Conservation (phyloP, 2,329 filamentous ascomycete genomes). For the Davidsoniella australis region DNA sequence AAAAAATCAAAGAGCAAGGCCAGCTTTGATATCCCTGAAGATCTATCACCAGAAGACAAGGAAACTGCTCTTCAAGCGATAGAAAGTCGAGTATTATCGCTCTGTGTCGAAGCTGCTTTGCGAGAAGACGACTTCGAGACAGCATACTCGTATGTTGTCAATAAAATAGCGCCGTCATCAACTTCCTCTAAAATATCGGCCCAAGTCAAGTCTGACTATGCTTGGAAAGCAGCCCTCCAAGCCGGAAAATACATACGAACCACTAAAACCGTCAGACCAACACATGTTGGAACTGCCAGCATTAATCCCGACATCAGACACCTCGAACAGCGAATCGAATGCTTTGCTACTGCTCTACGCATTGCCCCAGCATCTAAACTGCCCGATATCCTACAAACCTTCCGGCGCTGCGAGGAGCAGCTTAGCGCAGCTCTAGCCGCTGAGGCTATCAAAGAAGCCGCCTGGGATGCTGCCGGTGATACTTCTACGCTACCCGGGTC, state of each 20-base stretch:
- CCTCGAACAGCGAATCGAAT: conserved; percentile 66
- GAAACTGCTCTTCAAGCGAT: conserved; percentile 23
- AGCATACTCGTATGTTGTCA: conserved; percentile 68
- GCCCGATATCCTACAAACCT: conserved; percentile 58
- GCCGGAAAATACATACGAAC: conserved; percentile 58
- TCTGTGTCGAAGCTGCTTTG: conserved; percentile 65
- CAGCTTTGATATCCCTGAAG: conserved; percentile 12
- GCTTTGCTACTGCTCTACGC: conserved; percentile 56
- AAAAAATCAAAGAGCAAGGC: conserved; percentile 4
- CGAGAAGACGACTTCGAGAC: conserved; percentile 70
- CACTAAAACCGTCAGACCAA: conserved; percentile 34
- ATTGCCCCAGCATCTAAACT: conserved; percentile 54
- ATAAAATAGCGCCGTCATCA: conserved; percentile 34
- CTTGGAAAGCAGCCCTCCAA: conserved; percentile 62
- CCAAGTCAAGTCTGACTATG: conserved; percentile 39
- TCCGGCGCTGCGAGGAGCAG: conserved; percentile 63
- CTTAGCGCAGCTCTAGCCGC: conserved; percentile 47
- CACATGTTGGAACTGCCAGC: conserved; percentile 41
- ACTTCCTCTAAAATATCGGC: conserved; percentile 11
- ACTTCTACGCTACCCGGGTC: conserved; percentile 37
- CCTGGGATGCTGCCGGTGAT: conserved; percentile 52
- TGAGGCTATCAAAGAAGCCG: conserved; percentile 51
- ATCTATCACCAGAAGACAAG: conserved; percentile 13
- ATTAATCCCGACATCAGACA: conserved; percentile 49
- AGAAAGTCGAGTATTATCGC: conserved; percentile 54